Evolutionary conservation across 2,329 filamentous ascomycete species (phyloP).

Genomic region (Raffaelea albimanens): DNA sequence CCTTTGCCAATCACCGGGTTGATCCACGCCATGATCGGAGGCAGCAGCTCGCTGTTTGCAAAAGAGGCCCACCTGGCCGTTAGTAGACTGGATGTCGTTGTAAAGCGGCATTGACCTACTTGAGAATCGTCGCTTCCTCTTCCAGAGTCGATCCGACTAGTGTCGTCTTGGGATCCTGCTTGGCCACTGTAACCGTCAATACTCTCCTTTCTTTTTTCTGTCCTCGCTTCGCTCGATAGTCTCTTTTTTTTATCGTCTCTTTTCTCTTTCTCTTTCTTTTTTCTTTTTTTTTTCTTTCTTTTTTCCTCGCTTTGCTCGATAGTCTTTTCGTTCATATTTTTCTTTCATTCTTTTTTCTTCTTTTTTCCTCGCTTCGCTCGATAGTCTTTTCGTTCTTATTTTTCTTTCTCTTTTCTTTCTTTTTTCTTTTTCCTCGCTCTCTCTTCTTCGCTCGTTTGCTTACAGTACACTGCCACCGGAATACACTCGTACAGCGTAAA

Average conservation of each 20-base stretch:
- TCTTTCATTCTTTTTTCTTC: too few species aligned
- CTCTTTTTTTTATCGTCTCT: too few species aligned
- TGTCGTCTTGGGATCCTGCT: constrained; percentile 29
- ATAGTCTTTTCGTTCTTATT: constrained; percentile 16
- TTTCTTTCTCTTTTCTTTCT: too few species aligned
- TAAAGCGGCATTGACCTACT: neutral
- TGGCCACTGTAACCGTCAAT: constrained; percentile 3
- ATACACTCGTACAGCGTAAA: constrained; percentile 33
- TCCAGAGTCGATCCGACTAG: constrained; percentile 27
- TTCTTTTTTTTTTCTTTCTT: too few species aligned
- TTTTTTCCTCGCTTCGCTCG: too few species aligned
- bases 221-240: too few species aligned
- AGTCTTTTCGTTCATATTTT: too few species aligned
- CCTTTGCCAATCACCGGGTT: neutral
- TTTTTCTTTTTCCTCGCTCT: too few species aligned
- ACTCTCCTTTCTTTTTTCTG: too few species aligned
- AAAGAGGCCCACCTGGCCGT: constrained; percentile 30
- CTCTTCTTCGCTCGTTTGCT: neutral
- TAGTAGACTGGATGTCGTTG: neutral
- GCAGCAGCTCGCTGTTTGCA: constrained; percentile 25
- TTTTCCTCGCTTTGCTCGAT: too few species aligned
- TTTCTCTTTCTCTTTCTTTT: too few species aligned
- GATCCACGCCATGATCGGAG: constrained; percentile 13
- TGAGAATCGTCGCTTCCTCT: constrained; percentile 30
- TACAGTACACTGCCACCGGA: constrained; percentile 26